These are phyloP conservation scores for Delphinella strobiligena DNA, from an alignment of 2,329 filamentous ascomycete genomes.

Conservation along the genomic window DNA sequence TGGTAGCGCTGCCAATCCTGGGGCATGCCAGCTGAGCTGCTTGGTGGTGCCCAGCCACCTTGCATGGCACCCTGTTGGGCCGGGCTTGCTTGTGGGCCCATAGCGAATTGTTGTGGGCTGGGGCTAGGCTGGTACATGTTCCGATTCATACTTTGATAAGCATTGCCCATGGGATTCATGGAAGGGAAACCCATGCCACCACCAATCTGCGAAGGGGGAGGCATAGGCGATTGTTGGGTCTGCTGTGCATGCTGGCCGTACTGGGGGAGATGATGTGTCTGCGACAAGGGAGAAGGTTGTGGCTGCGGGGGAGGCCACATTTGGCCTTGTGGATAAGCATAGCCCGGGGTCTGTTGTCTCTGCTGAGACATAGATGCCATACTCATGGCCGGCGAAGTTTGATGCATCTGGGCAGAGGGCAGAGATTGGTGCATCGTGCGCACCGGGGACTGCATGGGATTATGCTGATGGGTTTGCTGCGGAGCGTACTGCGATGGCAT, in stretches of 20 bases:
- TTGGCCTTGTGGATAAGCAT: conserved; percentile 32
- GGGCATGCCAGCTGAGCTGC: conserved; percentile 23
- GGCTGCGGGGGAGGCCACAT: conserved; percentile 38
- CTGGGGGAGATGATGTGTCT: conserved; percentile 33
- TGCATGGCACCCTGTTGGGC: conserved; percentile 40
- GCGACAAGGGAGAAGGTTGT: conserved; percentile 35
- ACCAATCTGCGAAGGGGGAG: conserved; percentile 34
- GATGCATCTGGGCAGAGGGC: conserved; percentile 46
- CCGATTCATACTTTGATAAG: conserved; percentile 34
- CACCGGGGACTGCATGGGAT: conserved; percentile 61
- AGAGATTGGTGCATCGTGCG: conserved; percentile 53
- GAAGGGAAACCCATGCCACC: conserved; percentile 32
- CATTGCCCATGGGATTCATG: conserved; percentile 31
- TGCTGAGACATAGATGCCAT: conserved; percentile 26
- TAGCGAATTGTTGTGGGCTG: conserved; percentile 30
- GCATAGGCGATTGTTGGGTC: conserved; percentile 37
- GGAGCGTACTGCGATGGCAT: conserved; percentile 6
- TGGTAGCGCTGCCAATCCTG: conserved; percentile 26
- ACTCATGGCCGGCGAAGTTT: conserved; percentile 48
- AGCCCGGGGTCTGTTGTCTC: conserved; percentile 31
- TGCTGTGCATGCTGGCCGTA: conserved; percentile 29
- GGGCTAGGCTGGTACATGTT: conserved; percentile 38
- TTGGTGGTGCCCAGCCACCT: conserved; percentile 35
- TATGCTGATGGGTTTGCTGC: conserved; percentile 49
- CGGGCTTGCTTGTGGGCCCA: conserved; percentile 21